Base-by-base conservation (phyloP, 2,329 filamentous ascomycete genomes). In the Biscogniauxia marginata region DNA sequence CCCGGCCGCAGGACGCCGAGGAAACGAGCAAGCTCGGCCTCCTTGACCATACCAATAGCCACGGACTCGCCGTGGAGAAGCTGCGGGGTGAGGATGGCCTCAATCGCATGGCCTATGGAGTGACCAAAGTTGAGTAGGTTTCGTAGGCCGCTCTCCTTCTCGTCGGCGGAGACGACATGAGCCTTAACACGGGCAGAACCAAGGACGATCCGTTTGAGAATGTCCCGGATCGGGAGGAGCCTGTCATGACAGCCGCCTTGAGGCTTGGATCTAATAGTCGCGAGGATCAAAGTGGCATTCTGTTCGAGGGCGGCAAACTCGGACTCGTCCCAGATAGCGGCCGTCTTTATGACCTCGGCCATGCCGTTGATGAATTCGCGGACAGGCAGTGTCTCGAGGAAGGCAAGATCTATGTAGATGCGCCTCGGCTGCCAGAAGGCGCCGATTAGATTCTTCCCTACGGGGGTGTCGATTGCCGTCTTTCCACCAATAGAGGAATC, bases 401-500 rank as follows among this genome's bases (percentile, higher is more conserved):
- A 98, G 54, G 87, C 83, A 59, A 98, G 80, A 73, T 99, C 95
- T 66, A 99, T 93, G 75, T 96, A 99, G 63, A 98, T 93, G 61
- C 91, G 87, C 68, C 89, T 83, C 4, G 95, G 95, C 72, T 99
- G 95, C 93, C 93, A 98, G 75, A 99, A 98, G 30, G 93, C 87
- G 3, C 95, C 95, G 55, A 99, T 87, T 60, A 99, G 77, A 71
- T 99, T 99, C 81, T 99, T 99, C 58, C 95, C 95, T 71, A 93
- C 84, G 7, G 93, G 93, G 0, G 91, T 96, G 71, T 99, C 95
- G 73, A 99, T 98, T 55, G 95, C 95, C 8, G 95, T 99, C 81
- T 99, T 99, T 61, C 95, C 95, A 60, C 95, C 95, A 70, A 99
- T 98, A 39, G 92, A 96, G 47, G 93, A 98, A 75, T 99, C 95